These are phyloP conservation scores for Sporothrix sp. DNA, from an alignment of 2,329 filamentous ascomycete genomes.

Conservation along the genomic window DNA sequence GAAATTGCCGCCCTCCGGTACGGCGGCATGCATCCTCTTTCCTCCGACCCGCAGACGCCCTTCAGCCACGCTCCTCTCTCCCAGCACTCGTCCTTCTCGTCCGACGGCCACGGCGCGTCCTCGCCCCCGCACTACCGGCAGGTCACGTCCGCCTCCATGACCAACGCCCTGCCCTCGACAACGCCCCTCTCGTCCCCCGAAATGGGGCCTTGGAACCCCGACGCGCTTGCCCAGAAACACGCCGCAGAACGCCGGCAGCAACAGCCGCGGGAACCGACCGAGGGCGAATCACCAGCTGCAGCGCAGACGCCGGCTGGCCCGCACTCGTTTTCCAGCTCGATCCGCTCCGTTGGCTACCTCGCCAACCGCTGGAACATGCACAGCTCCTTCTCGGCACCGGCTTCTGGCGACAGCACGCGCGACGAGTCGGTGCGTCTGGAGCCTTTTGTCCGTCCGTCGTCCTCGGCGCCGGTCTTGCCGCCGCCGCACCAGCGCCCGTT, in stretches of 20 bases:
- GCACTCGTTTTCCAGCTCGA: conserved; percentile 26
- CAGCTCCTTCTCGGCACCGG: conserved; percentile 42
- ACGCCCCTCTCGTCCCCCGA: conserved; percentile 20
- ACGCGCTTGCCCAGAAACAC: conserved; percentile 12
- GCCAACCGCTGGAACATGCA: conserved; percentile 48
- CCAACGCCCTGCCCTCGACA: conserved; percentile 10
- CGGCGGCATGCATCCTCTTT: conserved; percentile 42
- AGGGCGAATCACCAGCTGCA: background rate
- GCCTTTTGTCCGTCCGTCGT: conserved; percentile 34
- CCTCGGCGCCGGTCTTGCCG: conserved; percentile 23
- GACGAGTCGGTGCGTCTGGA: conserved; percentile 39
- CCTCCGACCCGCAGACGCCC: conserved; percentile 33
- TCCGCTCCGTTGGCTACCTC: conserved; percentile 31
- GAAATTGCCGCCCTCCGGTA: conserved; percentile 57
- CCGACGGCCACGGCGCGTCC: conserved; percentile 12
- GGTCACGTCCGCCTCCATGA: conserved; percentile 11
- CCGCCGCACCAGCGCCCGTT: conserved; percentile 35
- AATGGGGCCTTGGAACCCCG: conserved; percentile 18
- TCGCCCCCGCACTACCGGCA: conserved; percentile 15
- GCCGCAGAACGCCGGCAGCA: conserved; percentile 11
- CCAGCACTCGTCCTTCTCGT: conserved; percentile 15
- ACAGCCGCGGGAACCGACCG: background rate
- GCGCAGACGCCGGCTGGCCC: background rate
- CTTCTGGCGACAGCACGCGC: conserved; percentile 26
- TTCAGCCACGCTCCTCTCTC: conserved; percentile 15